Base-by-base conservation (phyloP, 2,329 filamentous ascomycete species). In the Neobulgaria alba region DNA sequence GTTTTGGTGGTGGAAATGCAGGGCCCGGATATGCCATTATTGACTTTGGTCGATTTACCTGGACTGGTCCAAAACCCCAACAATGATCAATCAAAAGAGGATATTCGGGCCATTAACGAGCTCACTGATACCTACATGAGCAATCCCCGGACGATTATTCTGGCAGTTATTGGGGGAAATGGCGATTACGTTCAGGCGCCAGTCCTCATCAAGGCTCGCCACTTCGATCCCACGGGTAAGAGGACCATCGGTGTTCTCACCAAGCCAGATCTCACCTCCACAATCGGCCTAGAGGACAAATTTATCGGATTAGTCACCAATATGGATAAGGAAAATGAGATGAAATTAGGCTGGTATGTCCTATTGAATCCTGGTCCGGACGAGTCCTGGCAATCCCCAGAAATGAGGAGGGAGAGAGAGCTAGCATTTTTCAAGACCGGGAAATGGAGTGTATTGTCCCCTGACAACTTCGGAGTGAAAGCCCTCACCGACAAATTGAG, bases 11-110 rank as follows among this genome's bases (percentile, higher is more conserved):
- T 50, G 3, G 45, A 50, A 37, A 41, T 42, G 18, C 36, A 35
- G 10, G 48, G 48, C 2, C 48, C 48, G 15, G 55, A 63, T 3
- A 62, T 63, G 17, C 67, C 67, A 1, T 67, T 73, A 15, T 61
- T 79, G 19, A 79, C 75, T 0, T 62, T 79, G 19, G 72, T 79
- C 3, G 74, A 79, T 53, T 61, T 79, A 1, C 75, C 74, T 0
- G 74, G 75, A 2, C 57, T 79, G 5, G 71, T 77, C 33, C 67
- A 74, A 44, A 66, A 65, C 2, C 57, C 57, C 1, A 43, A 47
- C 23, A 47, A 43, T 16, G 43, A 46, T 34, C 43, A 46, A 18
- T 42, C 43, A 10, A 42, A 46, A 21, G 54, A 55, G 1, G 71
- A 72, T 31, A 64, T 67, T 1, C 56, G 64, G 3, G 45, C 67